Conservation (phyloP, 805 yeast genomes). For the Myxozyma kluyveri region DNA sequence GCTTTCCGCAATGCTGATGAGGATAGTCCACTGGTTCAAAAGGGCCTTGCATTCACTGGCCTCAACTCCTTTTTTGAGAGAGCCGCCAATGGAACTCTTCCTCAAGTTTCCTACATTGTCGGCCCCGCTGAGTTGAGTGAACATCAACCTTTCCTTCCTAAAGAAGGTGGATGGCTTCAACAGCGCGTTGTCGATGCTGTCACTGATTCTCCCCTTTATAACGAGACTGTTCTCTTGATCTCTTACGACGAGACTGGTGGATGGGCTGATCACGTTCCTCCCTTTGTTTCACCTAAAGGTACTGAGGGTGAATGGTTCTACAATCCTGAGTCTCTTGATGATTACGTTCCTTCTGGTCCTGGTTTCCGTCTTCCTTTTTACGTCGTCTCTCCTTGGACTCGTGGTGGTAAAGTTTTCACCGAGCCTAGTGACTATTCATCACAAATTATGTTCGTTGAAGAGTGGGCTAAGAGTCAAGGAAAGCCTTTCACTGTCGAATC, state of each 20-base stretch:
- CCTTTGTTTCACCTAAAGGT: conserved; percentile 29
- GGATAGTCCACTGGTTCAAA: conserved; percentile 15
- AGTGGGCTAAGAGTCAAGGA: conserved; percentile 29
- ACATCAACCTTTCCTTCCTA: conserved; percentile 31
- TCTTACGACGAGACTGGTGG: conserved; percentile 35
- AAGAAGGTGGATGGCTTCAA: conserved; percentile 33
- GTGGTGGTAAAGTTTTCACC: conserved; percentile 32
- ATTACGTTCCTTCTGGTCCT: conserved; percentile 32
- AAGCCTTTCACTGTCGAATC: conserved; percentile 13
- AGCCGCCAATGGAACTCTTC: conserved; percentile 31
- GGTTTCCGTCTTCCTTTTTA: conserved; percentile 33
- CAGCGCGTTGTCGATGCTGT: conserved; percentile 30
- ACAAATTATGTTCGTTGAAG: conserved; percentile 29
- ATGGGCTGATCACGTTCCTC: conserved; percentile 32
- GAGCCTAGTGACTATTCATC: conserved; percentile 32
- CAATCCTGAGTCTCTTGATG: conserved; percentile 22
- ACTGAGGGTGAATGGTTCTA: conserved; percentile 31
- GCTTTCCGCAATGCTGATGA: conserved; percentile 19
- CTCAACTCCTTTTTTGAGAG: conserved; percentile 26
- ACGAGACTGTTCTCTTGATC: conserved; percentile 29
- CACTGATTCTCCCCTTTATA: conserved; percentile 24
- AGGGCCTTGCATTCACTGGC: conserved; percentile 25
- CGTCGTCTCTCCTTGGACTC: conserved; percentile 32
- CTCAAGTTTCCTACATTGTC: conserved; percentile 28
- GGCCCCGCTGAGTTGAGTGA: conserved; percentile 31